Evolutionary conservation across 1,284 basidiomycete genomes (phyloP).

Genomic region (Coriolopsis trogii): DNA sequence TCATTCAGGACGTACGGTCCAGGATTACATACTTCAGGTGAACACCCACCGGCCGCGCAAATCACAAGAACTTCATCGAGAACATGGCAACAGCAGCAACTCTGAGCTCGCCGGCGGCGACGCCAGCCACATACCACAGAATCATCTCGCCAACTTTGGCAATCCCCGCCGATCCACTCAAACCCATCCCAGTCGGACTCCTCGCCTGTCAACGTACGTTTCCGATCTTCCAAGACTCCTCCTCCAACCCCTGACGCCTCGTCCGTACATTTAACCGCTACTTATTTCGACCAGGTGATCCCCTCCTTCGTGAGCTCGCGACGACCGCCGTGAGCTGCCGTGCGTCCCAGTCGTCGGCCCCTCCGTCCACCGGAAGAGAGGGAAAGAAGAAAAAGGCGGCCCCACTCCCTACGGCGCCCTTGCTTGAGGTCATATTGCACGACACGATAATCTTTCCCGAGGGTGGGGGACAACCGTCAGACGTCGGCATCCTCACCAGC

Average conservation of each 20-base stretch:
- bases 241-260: conserved; percentile 8
- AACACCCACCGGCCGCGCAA: too few species aligned
- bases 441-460: conserved; percentile 92
- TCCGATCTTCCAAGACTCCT: conserved; percentile 8
- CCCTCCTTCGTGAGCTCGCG: conserved; percentile 56
- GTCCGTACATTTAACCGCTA: conserved; percentile 1
- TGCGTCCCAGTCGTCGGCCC: conserved; percentile 44
- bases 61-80: background rate
- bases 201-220: conserved; percentile 71
- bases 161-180: conserved; percentile 51
- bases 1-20: too few species aligned
- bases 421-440: conserved; percentile 69
- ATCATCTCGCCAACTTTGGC: conserved; percentile 58
- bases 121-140: conserved; percentile 63
- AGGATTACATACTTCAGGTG: too few species aligned
- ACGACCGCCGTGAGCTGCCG: conserved; percentile 56
- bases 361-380: conserved; percentile 47
- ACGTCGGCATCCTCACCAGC: conserved; percentile 65
- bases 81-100: conserved; percentile 35
- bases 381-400: conserved; percentile 58
- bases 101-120: conserved; percentile 37
- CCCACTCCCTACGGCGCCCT: conserved; percentile 45
- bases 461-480: conserved; percentile 86
- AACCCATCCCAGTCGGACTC: conserved; percentile 68
- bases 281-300: conserved; percentile 53